Evolutionary conservation across 2,329 filamentous ascomycete genomes (phyloP).

Genomic region (Epichloe sylvatica): DNA sequence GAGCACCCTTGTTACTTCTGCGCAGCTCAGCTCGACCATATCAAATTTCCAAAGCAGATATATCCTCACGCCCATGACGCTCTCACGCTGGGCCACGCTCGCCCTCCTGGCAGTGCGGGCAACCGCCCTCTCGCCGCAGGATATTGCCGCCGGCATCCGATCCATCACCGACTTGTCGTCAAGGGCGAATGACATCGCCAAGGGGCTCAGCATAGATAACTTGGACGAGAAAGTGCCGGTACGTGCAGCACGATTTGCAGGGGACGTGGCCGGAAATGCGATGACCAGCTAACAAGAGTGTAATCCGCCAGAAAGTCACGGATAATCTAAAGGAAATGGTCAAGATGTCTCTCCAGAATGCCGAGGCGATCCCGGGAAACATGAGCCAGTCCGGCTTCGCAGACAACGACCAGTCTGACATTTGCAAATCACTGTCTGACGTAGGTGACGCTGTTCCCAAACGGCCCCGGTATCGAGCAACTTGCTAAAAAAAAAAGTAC

Average conservation of each 20-base stretch:
- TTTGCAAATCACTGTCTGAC: slow-evolving; percentile 7
- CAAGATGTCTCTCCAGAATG: neutral
- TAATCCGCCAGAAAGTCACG: neutral
- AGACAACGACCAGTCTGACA: slow-evolving; percentile 5
- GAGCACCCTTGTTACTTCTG: too few relatives aligned
- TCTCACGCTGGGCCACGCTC: neutral
- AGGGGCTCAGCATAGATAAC: neutral
- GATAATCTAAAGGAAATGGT: neutral
- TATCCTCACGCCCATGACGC: too few relatives aligned
- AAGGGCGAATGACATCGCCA: slow-evolving; percentile 3
- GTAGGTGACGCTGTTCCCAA: slow-evolving; percentile 1
- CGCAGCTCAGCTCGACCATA: too few relatives aligned
- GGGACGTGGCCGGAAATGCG: neutral
- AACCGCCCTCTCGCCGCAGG: neutral
- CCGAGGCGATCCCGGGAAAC: neutral
- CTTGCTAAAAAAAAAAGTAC: neutral
- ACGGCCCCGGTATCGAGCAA: neutral
- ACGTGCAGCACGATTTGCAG: neutral
- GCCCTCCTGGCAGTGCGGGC: neutral
- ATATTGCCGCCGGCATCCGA: neutral
- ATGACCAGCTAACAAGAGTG: neutral
- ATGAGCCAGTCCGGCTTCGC: neutral
- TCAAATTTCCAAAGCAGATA: too few relatives aligned
- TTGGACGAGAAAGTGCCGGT: neutral
- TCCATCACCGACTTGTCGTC: slow-evolving; percentile 7